These are phyloP conservation scores for Syncephalis plumigaleata DNA, from an alignment of 371 early-diverging fungal species.

Conservation along the genomic window DNA sequence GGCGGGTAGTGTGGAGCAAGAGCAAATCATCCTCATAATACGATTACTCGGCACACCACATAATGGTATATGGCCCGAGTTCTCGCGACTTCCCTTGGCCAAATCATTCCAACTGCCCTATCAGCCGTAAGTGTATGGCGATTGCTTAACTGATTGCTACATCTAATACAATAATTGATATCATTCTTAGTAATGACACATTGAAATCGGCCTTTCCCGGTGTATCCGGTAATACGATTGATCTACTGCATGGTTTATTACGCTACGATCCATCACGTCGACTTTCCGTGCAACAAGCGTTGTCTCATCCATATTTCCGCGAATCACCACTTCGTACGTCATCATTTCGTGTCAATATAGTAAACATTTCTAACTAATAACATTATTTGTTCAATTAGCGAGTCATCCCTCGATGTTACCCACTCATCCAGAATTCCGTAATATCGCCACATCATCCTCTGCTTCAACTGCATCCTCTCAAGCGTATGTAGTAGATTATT, in stretches of 20 bases:
- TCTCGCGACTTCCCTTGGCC: conserved; percentile 37
- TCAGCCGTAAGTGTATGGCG: conserved; percentile 15
- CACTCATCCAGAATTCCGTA: conserved; percentile 45
- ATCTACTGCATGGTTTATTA: conserved; percentile 58
- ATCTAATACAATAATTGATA: background rate
- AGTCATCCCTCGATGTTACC: conserved; percentile 38
- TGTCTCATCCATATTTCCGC: conserved; percentile 57
- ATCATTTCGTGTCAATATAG: conserved; percentile 6
- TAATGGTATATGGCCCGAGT: conserved; percentile 64
- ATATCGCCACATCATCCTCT: conserved; percentile 4
- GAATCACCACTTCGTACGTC: conserved; percentile 30
- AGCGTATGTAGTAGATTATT: too few species aligned
- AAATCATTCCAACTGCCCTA: conserved; percentile 24
- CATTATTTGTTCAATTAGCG: conserved; percentile 8
- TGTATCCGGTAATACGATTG: conserved; percentile 34
- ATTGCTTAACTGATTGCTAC: too few species aligned
- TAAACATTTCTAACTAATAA: background rate
- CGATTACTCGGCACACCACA: conserved; percentile 63
- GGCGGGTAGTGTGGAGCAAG: conserved; percentile 63
- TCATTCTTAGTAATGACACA: conserved; percentile 25
- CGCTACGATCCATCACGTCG: conserved; percentile 65
- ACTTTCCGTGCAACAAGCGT: conserved; percentile 47
- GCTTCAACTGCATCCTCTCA: too few species aligned
- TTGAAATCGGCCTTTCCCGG: conserved; percentile 35
- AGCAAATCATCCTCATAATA: conserved; percentile 56